phyloP scores from a whole-genome alignment of 2,329 filamentous ascomycete species.

The Lachnellula occidentalis region DNA sequence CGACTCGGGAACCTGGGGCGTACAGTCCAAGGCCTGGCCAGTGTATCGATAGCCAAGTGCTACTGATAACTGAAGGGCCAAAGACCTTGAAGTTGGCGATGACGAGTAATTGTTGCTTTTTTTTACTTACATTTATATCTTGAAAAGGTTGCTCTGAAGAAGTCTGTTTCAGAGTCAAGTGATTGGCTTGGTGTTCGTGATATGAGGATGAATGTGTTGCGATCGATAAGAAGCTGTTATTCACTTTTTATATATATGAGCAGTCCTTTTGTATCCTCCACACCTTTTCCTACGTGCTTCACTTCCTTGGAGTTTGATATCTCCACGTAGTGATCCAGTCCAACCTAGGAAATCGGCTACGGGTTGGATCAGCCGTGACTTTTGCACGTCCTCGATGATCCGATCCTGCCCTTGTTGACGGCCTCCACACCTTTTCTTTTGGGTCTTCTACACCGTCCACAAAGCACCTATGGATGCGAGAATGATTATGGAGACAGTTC shows the following conservation, averaged over 20 bases:
- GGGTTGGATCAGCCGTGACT: slow-evolving; percentile 23
- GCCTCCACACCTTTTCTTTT: slow-evolving; percentile 28
- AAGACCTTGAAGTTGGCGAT: too few relatives aligned
- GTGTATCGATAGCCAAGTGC: not conserved
- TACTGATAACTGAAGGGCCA: not conserved
- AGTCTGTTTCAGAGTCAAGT: too few relatives aligned
- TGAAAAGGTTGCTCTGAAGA: too few relatives aligned
- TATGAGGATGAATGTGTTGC: not conserved
- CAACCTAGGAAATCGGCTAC: slow-evolving; percentile 26
- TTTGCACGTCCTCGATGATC: slow-evolving; percentile 27
- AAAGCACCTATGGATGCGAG: slow-evolving; percentile 12
- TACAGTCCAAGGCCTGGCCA: not conserved
- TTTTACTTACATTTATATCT: too few relatives aligned
- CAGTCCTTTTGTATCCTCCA: slow-evolving; percentile 3
- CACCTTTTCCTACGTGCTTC: slow-evolving; percentile 6
- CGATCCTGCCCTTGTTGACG: slow-evolving; percentile 21
- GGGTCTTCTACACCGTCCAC: slow-evolving; percentile 17
- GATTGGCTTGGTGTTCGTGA: too few relatives aligned
- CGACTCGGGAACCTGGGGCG: not conserved
- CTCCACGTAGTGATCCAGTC: slow-evolving; percentile 15
- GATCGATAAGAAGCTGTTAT: slow-evolving; percentile 2
- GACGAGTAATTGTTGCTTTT: too few relatives aligned
- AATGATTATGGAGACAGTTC: slow-evolving; percentile 22
- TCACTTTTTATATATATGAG: slow-evolving; percentile 8
- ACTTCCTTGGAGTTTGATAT: not conserved